phyloP scores from a whole-genome alignment of 371 early-diverging fungal genomes.

The Rhizopus sp. region DNA sequence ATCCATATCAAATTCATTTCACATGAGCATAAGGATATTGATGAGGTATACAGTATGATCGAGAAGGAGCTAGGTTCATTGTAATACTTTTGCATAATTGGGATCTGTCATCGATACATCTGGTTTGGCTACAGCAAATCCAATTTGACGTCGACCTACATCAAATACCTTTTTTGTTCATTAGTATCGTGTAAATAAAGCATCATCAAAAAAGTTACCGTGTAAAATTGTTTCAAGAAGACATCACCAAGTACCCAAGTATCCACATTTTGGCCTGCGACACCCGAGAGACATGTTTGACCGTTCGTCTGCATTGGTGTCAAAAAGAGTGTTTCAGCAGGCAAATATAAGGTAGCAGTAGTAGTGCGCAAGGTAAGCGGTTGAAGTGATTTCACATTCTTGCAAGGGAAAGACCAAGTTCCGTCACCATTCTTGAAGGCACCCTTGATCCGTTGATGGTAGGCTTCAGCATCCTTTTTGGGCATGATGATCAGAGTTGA shows the following conservation, averaged over 20 bases:
- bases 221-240: slow-evolving; percentile 73
- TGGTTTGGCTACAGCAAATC: slow-evolving; percentile 56
- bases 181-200: not conserved
- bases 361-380: slow-evolving; percentile 49
- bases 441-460: slow-evolving; percentile 65
- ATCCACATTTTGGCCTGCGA: slow-evolving; percentile 49
- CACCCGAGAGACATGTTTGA: slow-evolving; percentile 68
- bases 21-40: slow-evolving; percentile 29
- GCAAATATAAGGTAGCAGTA: slow-evolving; percentile 50
- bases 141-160: slow-evolving; percentile 67
- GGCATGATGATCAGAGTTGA: slow-evolving; percentile 75
- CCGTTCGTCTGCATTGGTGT: slow-evolving; percentile 40
- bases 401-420: slow-evolving; percentile 57
- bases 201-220: slow-evolving; percentile 47
- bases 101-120: slow-evolving; percentile 18
- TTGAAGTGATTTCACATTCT: slow-evolving; percentile 42
- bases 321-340: slow-evolving; percentile 62
- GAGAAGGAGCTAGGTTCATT: not conserved
- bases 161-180: slow-evolving; percentile 51
- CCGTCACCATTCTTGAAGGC: slow-evolving; percentile 61
- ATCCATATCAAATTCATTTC: slow-evolving; percentile 40
- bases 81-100: slow-evolving; percentile 10
- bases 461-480: slow-evolving; percentile 60
- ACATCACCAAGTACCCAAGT: slow-evolving; percentile 83
- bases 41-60: slow-evolving; percentile 1